Conservation (phyloP, 1,284 basidiomycete species). For the Chalciporus sp. region DNA sequence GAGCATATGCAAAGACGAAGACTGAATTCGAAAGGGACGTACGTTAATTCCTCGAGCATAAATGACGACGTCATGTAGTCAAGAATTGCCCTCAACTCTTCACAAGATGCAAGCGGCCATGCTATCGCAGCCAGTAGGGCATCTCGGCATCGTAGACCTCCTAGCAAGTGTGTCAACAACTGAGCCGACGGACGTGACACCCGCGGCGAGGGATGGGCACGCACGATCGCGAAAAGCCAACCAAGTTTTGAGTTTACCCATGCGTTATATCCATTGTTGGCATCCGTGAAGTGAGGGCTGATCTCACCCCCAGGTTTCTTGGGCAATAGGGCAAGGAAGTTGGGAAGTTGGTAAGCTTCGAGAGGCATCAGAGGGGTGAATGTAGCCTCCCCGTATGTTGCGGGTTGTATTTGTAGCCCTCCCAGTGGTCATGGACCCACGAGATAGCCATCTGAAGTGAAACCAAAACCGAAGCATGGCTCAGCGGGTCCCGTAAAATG, state of each 20-base stretch:
- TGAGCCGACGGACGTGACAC: neutral
- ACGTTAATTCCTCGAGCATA: constrained; percentile 38
- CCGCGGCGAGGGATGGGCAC: constrained; percentile 3
- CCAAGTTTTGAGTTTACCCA: constrained; percentile 31
- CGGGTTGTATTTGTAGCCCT: constrained; percentile 21
- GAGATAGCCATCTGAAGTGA: constrained; percentile 18
- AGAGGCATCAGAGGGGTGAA: constrained; percentile 16
- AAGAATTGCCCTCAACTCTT: constrained; percentile 27
- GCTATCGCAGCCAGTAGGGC: constrained; percentile 31
- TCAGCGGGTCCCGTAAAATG: neutral
- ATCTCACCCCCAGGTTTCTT: constrained; percentile 32
- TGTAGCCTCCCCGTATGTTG: neutral
- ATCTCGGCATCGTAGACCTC: constrained; percentile 36
- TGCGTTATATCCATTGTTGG: constrained; percentile 23
- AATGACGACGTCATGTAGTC: constrained; percentile 36
- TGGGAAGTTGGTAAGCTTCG: constrained; percentile 25
- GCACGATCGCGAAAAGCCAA: constrained; percentile 25
- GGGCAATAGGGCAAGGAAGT: constrained; percentile 28
- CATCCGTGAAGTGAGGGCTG: constrained; percentile 28
- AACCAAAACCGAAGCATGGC: constrained; percentile 5
- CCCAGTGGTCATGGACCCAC: neutral
- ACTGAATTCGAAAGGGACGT: neutral
- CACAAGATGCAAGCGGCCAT: constrained; percentile 27
- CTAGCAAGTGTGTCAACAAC: constrained; percentile 10
- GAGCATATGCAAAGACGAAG: neutral